Evolutionary conservation across 371 early-diverging fungal species (phyloP).

Genomic region (Cokeromyces recurvatus): DNA sequence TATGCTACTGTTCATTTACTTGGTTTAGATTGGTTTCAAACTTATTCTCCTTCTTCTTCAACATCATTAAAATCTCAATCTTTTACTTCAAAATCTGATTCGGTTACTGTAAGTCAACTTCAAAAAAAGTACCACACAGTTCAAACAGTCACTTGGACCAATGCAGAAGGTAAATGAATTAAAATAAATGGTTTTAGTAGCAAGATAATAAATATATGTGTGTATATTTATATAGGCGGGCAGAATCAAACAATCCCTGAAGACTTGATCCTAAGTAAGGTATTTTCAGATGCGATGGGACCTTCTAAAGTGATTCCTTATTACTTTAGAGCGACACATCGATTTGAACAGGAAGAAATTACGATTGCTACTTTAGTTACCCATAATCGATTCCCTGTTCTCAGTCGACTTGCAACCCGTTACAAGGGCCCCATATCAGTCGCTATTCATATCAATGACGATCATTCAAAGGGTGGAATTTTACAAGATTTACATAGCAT

Average conservation of each 20-base stretch:
- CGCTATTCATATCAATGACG: constrained; percentile 60
- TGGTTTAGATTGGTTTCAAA: constrained; percentile 17
- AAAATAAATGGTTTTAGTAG: neutral
- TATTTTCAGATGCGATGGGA: constrained; percentile 60
- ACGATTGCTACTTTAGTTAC: constrained; percentile 52
- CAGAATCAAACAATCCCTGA: constrained; percentile 33
- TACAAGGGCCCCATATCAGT: constrained; percentile 40
- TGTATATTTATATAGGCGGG: constrained; percentile 4
- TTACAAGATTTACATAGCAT: constrained; percentile 45
- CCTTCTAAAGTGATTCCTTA: constrained; percentile 62
- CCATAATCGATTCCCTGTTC: constrained; percentile 37
- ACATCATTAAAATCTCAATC: neutral
- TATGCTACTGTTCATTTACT: constrained; percentile 23
- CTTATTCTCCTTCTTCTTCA: neutral
- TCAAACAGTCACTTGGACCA: constrained; percentile 26
- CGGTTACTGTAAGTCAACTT: constrained; percentile 13
- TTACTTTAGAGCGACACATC: constrained; percentile 47
- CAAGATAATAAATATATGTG: too few species aligned
- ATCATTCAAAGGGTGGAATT: constrained; percentile 39
- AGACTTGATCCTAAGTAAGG: constrained; percentile 52
- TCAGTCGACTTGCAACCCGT: constrained; percentile 22
- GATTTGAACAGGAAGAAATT: constrained; percentile 51
- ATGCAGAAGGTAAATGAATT: constrained; percentile 28
- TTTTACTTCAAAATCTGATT: constrained; percentile 1
- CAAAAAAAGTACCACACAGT: constrained; percentile 14